Percentiles rank a stretch among this genome's conserved stretches.
Evolutionary conservation across 306 rosid species (phyloP).

Genomic region (Trichosanthes truncata): DNA sequence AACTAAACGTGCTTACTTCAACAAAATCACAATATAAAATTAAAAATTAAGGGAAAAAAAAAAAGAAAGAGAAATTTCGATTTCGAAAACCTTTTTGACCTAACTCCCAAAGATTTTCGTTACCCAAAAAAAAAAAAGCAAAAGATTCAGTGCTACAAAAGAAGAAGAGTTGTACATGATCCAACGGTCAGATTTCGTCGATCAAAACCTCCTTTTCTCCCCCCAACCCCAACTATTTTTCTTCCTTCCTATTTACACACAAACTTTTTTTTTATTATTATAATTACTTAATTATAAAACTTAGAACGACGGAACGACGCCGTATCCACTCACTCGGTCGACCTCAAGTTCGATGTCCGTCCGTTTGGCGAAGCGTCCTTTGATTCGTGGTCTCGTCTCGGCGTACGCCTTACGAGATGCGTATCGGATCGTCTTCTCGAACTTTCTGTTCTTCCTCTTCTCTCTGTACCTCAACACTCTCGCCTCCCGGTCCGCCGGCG

Average conservation of each 20-base stretch:
- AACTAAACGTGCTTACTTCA: not conserved
- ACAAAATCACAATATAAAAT: not conserved
- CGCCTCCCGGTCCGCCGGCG: conserved; percentile 80
- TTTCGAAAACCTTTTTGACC: not conserved
- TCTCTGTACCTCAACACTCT: conserved; percentile 92
- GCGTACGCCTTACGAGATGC: conserved; percentile 95
- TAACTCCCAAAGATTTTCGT: not conserved
- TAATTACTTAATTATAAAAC: not conserved
- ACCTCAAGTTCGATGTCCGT: conserved; percentile 38
- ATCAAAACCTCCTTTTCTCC: not conserved
- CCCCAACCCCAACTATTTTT: not conserved
- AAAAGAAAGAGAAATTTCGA: not conserved
- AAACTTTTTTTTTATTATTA: not conserved
- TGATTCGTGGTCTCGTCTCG: conserved; percentile 87
- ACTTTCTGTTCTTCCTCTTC: conserved; percentile 93
- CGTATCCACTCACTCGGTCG: conserved; percentile 53
- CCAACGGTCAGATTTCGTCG: conserved; percentile 5
- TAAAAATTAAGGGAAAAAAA: not conserved
- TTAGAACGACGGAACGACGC: conserved; percentile 71
- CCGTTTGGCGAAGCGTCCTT: conserved; percentile 90
- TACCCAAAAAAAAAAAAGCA: not conserved
- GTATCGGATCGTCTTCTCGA: conserved; percentile 93
- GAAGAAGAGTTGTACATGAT: not conserved
- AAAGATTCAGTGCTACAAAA: conserved; percentile 2
- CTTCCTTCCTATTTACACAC: conserved; percentile 5